A percentile compares a stretch with the other conserved stretches of the same genome.
These are phyloP conservation scores for Fusarium odoratissimum DNA, from an alignment of 2,329 filamentous ascomycete species.

Conservation along the genomic window DNA sequence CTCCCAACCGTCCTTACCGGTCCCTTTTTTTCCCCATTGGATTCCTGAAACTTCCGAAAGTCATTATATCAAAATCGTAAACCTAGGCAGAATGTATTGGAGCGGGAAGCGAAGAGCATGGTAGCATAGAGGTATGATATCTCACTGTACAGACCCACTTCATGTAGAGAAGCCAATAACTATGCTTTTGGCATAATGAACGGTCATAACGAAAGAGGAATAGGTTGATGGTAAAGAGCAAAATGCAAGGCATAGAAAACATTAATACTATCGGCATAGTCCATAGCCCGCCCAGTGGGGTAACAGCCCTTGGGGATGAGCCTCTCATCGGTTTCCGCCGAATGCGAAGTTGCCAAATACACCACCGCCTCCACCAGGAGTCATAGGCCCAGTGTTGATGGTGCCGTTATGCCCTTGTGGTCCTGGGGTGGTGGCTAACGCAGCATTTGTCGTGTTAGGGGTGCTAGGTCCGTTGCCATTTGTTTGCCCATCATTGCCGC, in stretches of 20 bases:
- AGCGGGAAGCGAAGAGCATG: slow-evolving; percentile 1
- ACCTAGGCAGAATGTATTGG: slow-evolving; percentile 5
- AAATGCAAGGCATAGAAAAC: slow-evolving; percentile 23
- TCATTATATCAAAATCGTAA: slow-evolving; percentile 24
- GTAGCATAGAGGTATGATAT: slow-evolving; percentile 3
- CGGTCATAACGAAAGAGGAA: slow-evolving; percentile 6
- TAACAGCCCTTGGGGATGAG: background rate
- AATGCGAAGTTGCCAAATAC: slow-evolving; percentile 80
- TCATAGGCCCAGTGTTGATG: slow-evolving; percentile 75
- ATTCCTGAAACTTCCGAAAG: slow-evolving; percentile 22
- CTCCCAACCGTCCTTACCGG: slow-evolving; percentile 19
- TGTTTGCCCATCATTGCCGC: slow-evolving; percentile 45
- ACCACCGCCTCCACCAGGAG: slow-evolving; percentile 79
- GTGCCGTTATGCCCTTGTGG: slow-evolving; percentile 64
- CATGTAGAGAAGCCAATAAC: background rate
- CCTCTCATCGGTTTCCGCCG: slow-evolving; percentile 53
- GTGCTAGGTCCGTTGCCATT: slow-evolving; percentile 66
- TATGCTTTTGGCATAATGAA: slow-evolving; percentile 7
- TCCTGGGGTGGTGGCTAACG: slow-evolving; percentile 61
- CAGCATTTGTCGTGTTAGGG: slow-evolving; percentile 73
- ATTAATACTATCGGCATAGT: slow-evolving; percentile 31
- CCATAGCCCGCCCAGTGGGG: background rate
- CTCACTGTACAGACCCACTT: background rate
- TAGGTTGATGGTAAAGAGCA: slow-evolving; percentile 4
- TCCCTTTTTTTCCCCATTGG: background rate